A percentile compares a stretch with the other conserved stretches of the same genome.
phyloP scores from a whole-genome alignment of 208 protist species.

The Crithidia sp. region DNA sequence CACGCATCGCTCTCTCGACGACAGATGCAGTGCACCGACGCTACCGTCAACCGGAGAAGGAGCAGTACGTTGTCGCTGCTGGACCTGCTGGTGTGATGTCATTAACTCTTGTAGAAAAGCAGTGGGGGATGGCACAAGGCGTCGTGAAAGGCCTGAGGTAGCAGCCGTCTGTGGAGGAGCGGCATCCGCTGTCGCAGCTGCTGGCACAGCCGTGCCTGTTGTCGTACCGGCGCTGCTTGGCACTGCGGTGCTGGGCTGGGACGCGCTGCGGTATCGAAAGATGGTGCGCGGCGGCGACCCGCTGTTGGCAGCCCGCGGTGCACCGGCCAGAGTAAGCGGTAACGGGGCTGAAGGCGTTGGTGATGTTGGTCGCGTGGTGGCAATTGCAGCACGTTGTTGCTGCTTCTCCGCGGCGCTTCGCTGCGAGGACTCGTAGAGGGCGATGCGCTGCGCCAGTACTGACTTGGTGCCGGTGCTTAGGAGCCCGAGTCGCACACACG shows the following conservation, averaged over 20 bases:
- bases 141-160: background rate
- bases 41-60: background rate
- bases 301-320: background rate
- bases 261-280: conserved; percentile 41
- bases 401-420: background rate
- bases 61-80: background rate
- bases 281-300: conserved; percentile 42
- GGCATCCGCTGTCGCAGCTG: background rate
- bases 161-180: background rate
- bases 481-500: conserved; percentile 46
- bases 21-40: background rate
- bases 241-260: background rate
- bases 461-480: conserved; percentile 45
- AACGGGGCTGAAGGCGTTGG: no score
- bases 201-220: background rate
- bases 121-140: conserved; percentile 33
- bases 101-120: conserved; percentile 28
- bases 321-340: background rate
- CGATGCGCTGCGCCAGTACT: conserved; percentile 43
- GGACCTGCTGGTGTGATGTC: background rate
- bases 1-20: background rate
- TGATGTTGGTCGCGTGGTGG: no score
- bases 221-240: background rate
- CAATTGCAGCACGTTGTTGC: no score
- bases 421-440: conserved; percentile 13